These are phyloP conservation scores for Pterocarpus macrocarpus DNA, from an alignment of 306 rosid species.

Conservation along the genomic window DNA sequence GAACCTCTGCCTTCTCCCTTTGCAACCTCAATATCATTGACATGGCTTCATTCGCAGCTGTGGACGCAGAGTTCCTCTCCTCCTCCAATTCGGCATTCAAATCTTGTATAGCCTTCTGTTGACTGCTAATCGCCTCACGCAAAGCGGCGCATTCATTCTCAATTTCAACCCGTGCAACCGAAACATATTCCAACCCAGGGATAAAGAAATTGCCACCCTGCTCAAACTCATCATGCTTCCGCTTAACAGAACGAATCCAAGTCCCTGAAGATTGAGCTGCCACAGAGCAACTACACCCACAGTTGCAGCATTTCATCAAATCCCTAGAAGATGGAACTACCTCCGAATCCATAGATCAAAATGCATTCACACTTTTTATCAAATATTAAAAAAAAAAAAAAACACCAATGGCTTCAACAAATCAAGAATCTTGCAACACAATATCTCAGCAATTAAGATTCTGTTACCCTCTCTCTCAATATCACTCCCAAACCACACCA, in stretches of 20 bases:
- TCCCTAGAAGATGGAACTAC: constrained; percentile 60
- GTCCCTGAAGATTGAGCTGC: constrained; percentile 57
- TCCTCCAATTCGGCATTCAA: constrained; percentile 86
- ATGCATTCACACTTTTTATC: constrained; percentile 53
- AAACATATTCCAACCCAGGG: constrained; percentile 37
- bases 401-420: constrained; percentile 33
- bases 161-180: constrained; percentile 69
- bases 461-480: constrained; percentile 9
- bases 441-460: constrained; percentile 19
- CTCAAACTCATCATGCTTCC: constrained; percentile 80
- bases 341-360: constrained; percentile 69
- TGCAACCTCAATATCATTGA: constrained; percentile 97
- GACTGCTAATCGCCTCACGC: constrained; percentile 82
- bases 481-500: constrained; percentile 5
- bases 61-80: constrained; percentile 92
- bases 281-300: constrained; percentile 71
- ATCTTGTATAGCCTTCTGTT: constrained; percentile 77
- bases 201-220: constrained; percentile 52
- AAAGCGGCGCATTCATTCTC: constrained; percentile 83
- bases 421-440: constrained; percentile 42
- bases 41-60: constrained; percentile 99
- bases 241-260: constrained; percentile 88
- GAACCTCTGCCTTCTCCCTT: constrained; percentile 98
- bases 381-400: constrained; percentile 28
- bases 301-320: constrained; percentile 69